Evolutionary conservation across 768 basidiomycete species (phyloP), one percentile per base, ranked within the genome.

Genomic region (Auricularia sp.): DNA sequence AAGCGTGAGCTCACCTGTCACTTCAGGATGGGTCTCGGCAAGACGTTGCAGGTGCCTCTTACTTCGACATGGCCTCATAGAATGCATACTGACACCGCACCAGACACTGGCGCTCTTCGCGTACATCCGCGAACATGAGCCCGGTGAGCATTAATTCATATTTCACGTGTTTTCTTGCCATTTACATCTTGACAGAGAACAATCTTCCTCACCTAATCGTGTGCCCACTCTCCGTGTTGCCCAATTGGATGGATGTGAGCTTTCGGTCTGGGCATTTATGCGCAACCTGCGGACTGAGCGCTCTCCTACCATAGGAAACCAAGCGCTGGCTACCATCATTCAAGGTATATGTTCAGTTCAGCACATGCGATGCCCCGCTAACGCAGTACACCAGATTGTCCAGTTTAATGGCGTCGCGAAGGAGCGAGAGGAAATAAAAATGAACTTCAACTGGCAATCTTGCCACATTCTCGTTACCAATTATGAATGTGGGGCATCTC

Each of bases 141-240:
- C 77, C 56, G 78, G 84, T 76, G 61, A 64, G 69, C 68, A 5
- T 68, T 23, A 16, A 36, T 12, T 56, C n/a, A 23, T 21, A 12
- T 61, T 16, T 12, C 10, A 8, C 4, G 18, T 47, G 21, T 59
- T 61, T 53, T 21, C 0, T 59, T 61, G 7, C 54, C 23, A 56
- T 60, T 56, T 21, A 64, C 35, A 59, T 42, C 53, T 16, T 16
- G 21, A 42, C 62, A 81, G 80, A 75, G 8, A 67, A 64, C n/a
- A 73, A 72, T 29, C 84, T 84, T 39, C 86, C 88, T 10, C 87
- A 88, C 73, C 80, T 90, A 34, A 81, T 90, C 58, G 80, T 90
- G 62, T 90, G 88, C 69, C 88, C 88, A 0, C 78, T 90, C 2
- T 87, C 87, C 7, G 85, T 87, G 42, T 73, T 87, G 23, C 79